Evolutionary conservation across 495 filamentous ascomycete genomes (phyloP), one percentile per base, ranked within the genome.

Genomic region (Cudoniella acicularis): DNA sequence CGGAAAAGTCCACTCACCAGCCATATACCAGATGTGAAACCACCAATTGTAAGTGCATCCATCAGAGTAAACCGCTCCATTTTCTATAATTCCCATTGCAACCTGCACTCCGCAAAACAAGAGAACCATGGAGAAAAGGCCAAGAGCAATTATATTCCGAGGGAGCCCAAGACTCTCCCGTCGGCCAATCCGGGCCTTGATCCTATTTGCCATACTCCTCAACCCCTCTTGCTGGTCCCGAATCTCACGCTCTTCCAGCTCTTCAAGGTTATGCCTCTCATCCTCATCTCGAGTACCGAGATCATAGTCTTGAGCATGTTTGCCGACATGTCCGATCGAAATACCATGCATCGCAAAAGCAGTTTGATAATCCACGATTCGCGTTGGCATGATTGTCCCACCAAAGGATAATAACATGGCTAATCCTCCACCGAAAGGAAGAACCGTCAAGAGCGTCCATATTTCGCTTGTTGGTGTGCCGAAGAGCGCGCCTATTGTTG

Each of bases 371-470:
- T 60, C 60, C 11, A 53, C 46, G 3, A 60, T 17, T 9, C 41
- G 21, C 2, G 43, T 23, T 1, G 61, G 57, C 17, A 64, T 13
- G 18, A 61, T 54, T 2, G 61, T 20, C 30, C 58, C 57, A 18
- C 61, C 61, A 42, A 64, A 61, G 4, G 49, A 62, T 18, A 64
- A 50, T 8, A 45, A 20, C 57, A 60, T 60, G 16, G 61, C 61
- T 21, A 64, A 24, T 8, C 1, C 23, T 11, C 61, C 61, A 22
- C 48, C 57, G 23, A 62, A 55, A 6, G 61, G 61, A 1, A 64
- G 10, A n/a, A 64, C 18, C 16, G 47, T 54, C 59, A 47, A 9
- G 16, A 64, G 41, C 3, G 18, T 21, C 61, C 61, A 64, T 24
- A 61, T 54, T 50, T 64, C 61, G 0, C 20, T 54, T 17, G 57